Evolutionary conservation across 2,329 filamentous ascomycete genomes (phyloP), one percentile per base, ranked within the genome.

Genomic region (Stachybotrys echinatus): DNA sequence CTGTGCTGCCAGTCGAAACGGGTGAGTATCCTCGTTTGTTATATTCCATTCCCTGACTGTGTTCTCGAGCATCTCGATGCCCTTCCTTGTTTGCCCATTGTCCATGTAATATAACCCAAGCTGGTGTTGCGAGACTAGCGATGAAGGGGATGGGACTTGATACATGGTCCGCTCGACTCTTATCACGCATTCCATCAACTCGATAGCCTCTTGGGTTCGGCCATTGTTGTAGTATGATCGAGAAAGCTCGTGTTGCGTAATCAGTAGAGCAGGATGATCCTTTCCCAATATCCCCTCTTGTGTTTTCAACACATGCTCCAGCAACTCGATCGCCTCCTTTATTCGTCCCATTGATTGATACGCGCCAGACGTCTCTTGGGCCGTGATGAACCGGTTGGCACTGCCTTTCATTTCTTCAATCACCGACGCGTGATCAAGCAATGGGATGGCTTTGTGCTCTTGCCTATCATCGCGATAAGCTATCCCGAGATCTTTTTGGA

Each of bases 341-440:
- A 43, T 49, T 21, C 42, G 38, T 18, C 43, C 18, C 21, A 27
- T 17, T 12, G 12, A 8, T 17, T 12, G 12, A 12, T 47, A 53
- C n/a, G n/a, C 23, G 51, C 49, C 23, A 19, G 6, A n/a, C 44
- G 46, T 27, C 51, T 49, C 23, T 23, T 37, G 20, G 44, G 42
- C 37, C 50, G 21, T 48, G 40, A 53, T 37, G 3, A 49, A 31
- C 47, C 50, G 50, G 48, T 12, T 21, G 39, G 52, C 7, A 57
- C 34, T 34, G 19, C 40, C 45, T 43, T n/a, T n/a, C n/a, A n/a
- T 6, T 12, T 38, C 23, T 4, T 38, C 5, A 10, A 47, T 47
- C 19, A 38, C 47, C n/a, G 49, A 42, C 18, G 49, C 38, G 34
- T 47, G 42, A 42, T 51, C 39, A 2, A 48, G 39, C 18, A 51